A percentile compares a stretch with the other conserved stretches of the same genome.
Evolutionary conservation across 441 rosid species (phyloP).

Genomic region (Corymbia calophylla): DNA sequence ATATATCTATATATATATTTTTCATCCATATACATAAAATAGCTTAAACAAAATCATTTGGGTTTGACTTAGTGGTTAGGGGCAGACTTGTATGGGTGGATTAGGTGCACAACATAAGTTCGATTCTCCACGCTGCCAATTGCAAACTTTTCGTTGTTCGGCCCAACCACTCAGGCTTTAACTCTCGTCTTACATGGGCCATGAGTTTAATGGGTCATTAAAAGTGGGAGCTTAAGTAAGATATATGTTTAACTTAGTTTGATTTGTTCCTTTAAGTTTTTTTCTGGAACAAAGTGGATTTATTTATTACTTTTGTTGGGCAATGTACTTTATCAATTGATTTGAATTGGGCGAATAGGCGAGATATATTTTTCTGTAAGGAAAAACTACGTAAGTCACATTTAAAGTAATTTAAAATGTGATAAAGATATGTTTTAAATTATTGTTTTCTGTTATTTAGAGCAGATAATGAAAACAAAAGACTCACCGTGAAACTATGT

Average conservation of each 20-base stretch:
- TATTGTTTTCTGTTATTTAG: neutral
- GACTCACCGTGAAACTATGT: neutral
- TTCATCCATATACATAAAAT: no score
- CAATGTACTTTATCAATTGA: neutral
- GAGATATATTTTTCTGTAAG: neutral
- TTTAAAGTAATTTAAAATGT: neutral
- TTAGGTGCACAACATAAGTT: neutral
- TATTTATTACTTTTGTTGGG: neutral
- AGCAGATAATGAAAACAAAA: neutral
- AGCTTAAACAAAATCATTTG: neutral
- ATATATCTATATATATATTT: no score
- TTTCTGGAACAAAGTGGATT: neutral
- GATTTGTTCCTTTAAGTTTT: neutral
- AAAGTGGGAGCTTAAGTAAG: neutral
- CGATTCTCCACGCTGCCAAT: neutral
- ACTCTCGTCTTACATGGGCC: neutral
- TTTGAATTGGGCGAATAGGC: neutral
- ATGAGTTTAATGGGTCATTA: neutral
- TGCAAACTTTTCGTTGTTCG: neutral
- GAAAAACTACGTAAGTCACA: neutral
- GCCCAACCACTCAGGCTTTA: neutral
- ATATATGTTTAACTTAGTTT: neutral
- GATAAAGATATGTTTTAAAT: neutral
- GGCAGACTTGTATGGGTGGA: neutral
- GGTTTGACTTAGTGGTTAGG: no score